Evolutionary conservation across 2,329 filamentous ascomycete genomes (phyloP).

Genomic region (Exophiala sideris): DNA sequence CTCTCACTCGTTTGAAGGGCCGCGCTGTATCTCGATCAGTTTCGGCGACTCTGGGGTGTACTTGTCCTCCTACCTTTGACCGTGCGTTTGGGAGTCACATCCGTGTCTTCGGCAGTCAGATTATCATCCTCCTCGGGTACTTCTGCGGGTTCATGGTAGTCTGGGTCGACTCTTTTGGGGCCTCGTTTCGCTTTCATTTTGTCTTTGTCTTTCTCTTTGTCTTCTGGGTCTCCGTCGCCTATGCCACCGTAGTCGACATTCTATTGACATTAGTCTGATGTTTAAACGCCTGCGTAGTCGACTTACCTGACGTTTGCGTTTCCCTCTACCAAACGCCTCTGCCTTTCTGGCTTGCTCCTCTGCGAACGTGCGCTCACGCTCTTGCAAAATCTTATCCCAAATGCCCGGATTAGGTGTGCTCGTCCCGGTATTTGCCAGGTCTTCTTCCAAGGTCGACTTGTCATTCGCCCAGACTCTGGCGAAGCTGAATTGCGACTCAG

Average conservation of each 20-base stretch:
- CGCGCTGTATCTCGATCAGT: constrained; percentile 30
- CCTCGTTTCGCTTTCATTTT: constrained; percentile 2
- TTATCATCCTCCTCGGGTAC: constrained; percentile 48
- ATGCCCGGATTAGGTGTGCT: constrained; percentile 57
- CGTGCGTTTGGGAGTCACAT: constrained; percentile 15
- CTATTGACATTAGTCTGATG: constrained; percentile 13
- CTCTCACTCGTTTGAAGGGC: constrained; percentile 39
- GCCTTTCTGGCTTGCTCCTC: constrained; percentile 65
- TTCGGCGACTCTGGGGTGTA: constrained; percentile 7
- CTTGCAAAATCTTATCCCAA: constrained; percentile 85
- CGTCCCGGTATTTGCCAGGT: constrained; percentile 52
- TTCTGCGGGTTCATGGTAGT: constrained; percentile 47
- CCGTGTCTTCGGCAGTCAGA: constrained; percentile 30
- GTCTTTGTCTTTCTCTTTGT: background rate
- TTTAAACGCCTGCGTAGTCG: constrained; percentile 12
- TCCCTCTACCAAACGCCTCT: constrained; percentile 80
- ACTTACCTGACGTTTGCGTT: constrained; percentile 63
- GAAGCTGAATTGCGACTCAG: constrained; percentile 81
- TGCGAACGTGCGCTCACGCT: constrained; percentile 76
- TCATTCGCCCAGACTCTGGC: constrained; percentile 92
- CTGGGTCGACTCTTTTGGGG: constrained; percentile 26
- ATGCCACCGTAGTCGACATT: constrained; percentile 25
- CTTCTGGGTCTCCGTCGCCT: constrained; percentile 8
- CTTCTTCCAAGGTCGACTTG: constrained; percentile 62
- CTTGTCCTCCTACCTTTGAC: constrained; percentile 19